Conservation (phyloP, 345 rosid genomes). For the Eucalyptus albens region DNA sequence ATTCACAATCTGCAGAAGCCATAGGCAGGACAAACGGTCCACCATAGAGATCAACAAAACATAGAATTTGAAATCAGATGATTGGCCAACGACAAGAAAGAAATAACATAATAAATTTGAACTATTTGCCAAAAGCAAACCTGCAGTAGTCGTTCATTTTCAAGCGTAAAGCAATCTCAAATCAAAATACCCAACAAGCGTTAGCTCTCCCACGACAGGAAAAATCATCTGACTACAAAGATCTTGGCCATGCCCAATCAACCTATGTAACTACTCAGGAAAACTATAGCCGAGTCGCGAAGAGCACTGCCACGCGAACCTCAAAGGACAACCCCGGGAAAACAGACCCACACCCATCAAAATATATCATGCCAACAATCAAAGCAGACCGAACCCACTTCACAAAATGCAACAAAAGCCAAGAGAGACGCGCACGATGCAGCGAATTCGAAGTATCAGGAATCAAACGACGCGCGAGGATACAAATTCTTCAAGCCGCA, state of each 20-base stretch:
- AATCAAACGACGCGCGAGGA: not conserved
- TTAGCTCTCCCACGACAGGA: not conserved
- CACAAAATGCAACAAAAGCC: not conserved
- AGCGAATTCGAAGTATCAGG: not conserved
- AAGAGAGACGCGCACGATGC: not conserved
- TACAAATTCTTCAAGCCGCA: not conserved
- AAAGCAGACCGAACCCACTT: not conserved
- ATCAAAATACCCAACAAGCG: not conserved
- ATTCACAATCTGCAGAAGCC: not conserved
- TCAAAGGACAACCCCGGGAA: not conserved
- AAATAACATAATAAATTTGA: not conserved
- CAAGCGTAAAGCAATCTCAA: fast-evolving
- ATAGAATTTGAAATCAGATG: not conserved
- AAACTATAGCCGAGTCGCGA: not conserved
- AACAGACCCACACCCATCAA: not conserved
- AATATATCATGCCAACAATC: not conserved
- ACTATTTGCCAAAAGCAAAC: not conserved
- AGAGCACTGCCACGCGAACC: fast-evolving
- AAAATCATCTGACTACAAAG: fast-evolving
- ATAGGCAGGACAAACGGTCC: not conserved
- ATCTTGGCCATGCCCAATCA: not conserved
- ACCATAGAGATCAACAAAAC: not conserved
- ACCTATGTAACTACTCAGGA: not conserved
- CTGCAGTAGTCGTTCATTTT: not conserved
- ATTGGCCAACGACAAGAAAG: not conserved